Conservation (phyloP, 345 rosid species). For the Adansonia digitata region DNA sequence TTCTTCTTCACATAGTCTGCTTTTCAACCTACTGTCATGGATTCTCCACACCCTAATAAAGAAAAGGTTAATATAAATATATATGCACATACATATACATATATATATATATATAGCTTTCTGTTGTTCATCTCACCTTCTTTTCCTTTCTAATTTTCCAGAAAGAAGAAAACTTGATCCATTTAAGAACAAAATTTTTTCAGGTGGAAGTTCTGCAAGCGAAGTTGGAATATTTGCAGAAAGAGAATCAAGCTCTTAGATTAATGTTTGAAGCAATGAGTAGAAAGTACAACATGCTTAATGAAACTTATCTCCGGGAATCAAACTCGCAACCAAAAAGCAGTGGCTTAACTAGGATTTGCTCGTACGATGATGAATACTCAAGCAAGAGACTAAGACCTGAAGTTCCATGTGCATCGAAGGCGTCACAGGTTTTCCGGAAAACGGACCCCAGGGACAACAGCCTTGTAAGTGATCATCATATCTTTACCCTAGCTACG, state of each 20-base stretch:
- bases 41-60: not conserved
- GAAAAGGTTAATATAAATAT: slow-evolving; percentile 5
- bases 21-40: not conserved
- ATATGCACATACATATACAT: too few relatives aligned
- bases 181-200: not conserved
- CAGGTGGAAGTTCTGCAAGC: slow-evolving; percentile 27
- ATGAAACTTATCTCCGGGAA: slow-evolving; percentile 20
- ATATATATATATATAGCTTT: not conserved
- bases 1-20: not conserved
- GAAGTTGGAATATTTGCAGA: slow-evolving; percentile 29
- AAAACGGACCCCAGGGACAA: slow-evolving; percentile 34
- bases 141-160: not conserved
- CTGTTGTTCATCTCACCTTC: not conserved
- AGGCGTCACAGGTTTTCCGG: slow-evolving; percentile 29
- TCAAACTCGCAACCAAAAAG: not conserved
- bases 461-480: slow-evolving; percentile 30
- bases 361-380: not conserved
- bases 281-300: slow-evolving; percentile 27
- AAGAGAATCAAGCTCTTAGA: slow-evolving; percentile 37
- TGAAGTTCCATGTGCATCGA: slow-evolving; percentile 12
- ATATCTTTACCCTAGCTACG: not conserved
- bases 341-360: not conserved
- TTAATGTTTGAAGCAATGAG: slow-evolving; percentile 33
- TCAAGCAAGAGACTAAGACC: slow-evolving; percentile 19
- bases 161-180: not conserved